A percentile compares a stretch with the other conserved stretches of the same genome.
Conservation (phyloP, 164 flowering plant species). For the Protea cynaroides region DNA sequence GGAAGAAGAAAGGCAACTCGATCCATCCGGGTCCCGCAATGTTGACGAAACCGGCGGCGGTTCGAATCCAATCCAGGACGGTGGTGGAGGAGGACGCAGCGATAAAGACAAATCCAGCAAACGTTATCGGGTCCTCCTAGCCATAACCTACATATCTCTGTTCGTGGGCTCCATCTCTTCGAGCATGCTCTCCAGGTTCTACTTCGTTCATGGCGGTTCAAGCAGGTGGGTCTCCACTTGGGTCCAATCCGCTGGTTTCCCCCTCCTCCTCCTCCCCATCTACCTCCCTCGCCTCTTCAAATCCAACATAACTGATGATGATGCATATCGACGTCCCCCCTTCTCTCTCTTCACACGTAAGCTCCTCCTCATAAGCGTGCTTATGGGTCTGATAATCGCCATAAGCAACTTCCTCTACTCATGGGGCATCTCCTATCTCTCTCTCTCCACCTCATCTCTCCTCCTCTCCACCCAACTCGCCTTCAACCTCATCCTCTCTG, state of each 20-base stretch:
- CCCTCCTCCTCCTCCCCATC: conserved; percentile 49
- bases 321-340: conserved; percentile 27
- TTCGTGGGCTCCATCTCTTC: conserved; percentile 59
- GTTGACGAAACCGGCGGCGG: background rate
- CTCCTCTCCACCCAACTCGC: conserved; percentile 59
- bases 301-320: too few species aligned
- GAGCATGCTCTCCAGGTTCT: conserved; percentile 49
- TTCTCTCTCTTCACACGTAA: conserved; percentile 38
- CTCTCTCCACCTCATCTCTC: conserved; percentile 67
- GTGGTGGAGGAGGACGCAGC: background rate
- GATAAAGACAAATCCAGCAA: conserved; percentile 3
- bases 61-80: background rate
- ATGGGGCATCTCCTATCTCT: conserved; percentile 66
- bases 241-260: conserved; percentile 76
- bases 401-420: conserved; percentile 64
- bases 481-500: conserved; percentile 60
- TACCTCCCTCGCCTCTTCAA: conserved; percentile 26
- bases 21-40: background rate
- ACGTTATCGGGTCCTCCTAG: conserved; percentile 34
- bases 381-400: conserved; percentile 51
- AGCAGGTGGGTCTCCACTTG: conserved; percentile 74
- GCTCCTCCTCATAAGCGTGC: conserved; percentile 17
- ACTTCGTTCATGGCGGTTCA: conserved; percentile 71
- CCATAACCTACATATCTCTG: conserved; percentile 33
- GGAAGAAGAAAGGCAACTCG: background rate